Evolutionary conservation across 352 stramenopile species (phyloP), one percentile per base, ranked within the genome.

Genomic region (Pythium dissimile): DNA sequence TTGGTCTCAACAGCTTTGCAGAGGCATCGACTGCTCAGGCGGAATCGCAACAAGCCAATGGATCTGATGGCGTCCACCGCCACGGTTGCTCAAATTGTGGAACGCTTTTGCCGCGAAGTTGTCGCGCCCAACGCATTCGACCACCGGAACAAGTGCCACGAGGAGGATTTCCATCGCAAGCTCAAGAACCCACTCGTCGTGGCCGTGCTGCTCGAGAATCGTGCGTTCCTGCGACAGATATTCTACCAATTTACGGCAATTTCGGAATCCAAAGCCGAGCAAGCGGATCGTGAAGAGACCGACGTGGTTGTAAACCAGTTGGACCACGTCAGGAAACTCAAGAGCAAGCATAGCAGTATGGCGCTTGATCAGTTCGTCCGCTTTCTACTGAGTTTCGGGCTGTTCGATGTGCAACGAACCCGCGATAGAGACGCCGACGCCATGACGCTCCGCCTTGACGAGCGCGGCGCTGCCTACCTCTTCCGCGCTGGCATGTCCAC

Each of bases 221-320:
- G 78, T 1, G 56, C 73, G 9, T 88, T 88, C 45, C 37, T 88
- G 6, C 72, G 78, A 7, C 49, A 52, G 0, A 44, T 86, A 2
- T 86, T 88, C 37, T 85, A 82, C 51, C 72, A 66, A 16, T 88
- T n/a, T n/a, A n/a, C n/a, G n/a, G n/a, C n/a, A n/a, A n/a, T n/a
- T n/a, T n/a, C n/a, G n/a, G n/a, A n/a, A n/a, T n/a, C n/a, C n/a
- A n/a, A n/a, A 78, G 27, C 71, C 75, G 21, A 73, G 77, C 23
- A 73, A 78, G 32, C 64, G 72, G 5, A 67, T 69, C 23, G 45
- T 70, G 5, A 67, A 71, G 8, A 57, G n/a, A n/a, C n/a, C n/a
- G n/a, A n/a, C n/a, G n/a, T n/a, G n/a, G n/a, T n/a, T n/a, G n/a
- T n/a, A n/a, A n/a, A n/a, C n/a, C n/a, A n/a, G n/a, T n/a, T n/a